Conservation (phyloP, 208 protist species). For the Giardia duodenalis region DNA sequence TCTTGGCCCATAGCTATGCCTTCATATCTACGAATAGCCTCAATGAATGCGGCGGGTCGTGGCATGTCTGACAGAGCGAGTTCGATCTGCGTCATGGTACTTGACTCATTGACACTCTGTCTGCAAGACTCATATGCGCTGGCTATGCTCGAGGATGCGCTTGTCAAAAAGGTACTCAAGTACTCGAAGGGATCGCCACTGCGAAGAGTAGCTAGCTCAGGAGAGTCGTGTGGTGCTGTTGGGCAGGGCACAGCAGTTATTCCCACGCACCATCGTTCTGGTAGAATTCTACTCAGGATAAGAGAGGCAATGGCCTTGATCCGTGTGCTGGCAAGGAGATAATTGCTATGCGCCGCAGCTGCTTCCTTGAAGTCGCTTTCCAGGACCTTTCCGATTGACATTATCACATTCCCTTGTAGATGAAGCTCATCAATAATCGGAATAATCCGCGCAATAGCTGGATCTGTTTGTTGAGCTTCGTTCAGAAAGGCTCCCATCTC, state of each 20-base stretch:
- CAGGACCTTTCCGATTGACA: background rate
- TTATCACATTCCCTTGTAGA: background rate
- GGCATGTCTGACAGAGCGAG: background rate
- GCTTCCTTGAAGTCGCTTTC: background rate
- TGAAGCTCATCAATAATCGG: background rate
- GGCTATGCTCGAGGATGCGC: background rate
- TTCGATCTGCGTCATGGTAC: background rate
- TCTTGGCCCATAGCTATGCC: background rate
- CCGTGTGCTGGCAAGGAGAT: background rate
- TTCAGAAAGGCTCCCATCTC: background rate
- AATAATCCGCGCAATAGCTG: too few species aligned
- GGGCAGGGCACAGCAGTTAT: background rate
- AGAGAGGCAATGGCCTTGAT: background rate
- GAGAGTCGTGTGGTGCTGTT: slow-evolving; percentile 6
- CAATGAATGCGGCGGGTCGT: background rate
- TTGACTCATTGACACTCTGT: background rate
- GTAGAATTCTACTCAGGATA: background rate
- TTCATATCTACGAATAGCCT: slow-evolving; percentile 18
- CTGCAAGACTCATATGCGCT: background rate
- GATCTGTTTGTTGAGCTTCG: too few species aligned
- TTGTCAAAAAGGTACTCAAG: background rate
- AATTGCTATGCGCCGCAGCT: background rate
- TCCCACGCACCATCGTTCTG: background rate
- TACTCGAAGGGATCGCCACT: background rate
- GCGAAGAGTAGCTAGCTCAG: background rate